Percentiles rank a stretch among this genome's conserved stretches.
phyloP scores from a whole-genome alignment of 768 basidiomycete species.

The Boletus rubescentipes region DNA sequence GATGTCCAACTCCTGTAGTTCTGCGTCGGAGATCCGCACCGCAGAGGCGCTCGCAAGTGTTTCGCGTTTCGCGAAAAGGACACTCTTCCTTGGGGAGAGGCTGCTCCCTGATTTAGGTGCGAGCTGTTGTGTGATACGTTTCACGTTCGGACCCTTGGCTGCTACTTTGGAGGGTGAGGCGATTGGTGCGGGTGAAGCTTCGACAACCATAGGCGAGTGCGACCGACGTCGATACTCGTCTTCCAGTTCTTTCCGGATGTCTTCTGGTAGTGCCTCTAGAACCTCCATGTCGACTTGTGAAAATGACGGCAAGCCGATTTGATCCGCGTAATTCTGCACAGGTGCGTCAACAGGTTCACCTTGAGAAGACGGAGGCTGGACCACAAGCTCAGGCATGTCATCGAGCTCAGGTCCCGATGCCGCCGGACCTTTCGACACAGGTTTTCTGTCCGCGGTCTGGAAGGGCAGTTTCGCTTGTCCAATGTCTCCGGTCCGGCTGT shows the following conservation, averaged over 20 bases:
- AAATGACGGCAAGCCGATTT: constrained; percentile 59
- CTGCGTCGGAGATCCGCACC: constrained; percentile 49
- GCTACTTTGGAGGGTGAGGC: constrained; percentile 12
- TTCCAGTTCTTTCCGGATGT: constrained; percentile 68
- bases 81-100: constrained; percentile 38
- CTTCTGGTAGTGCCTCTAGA: constrained; percentile 67
- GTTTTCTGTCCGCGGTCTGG: constrained; percentile 25
- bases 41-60: constrained; percentile 27
- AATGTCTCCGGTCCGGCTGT: constrained; percentile 33
- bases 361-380: constrained; percentile 37
- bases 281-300: constrained; percentile 75
- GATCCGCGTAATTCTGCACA: constrained; percentile 10
- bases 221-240: constrained; percentile 64
- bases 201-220: constrained; percentile 42
- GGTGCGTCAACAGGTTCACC: constrained; percentile 18
- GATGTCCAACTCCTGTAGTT: constrained; percentile 65
- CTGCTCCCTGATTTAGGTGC: constrained; percentile 51
- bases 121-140: constrained; percentile 62
- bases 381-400: constrained; percentile 19
- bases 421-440: background rate
- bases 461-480: constrained; percentile 70
- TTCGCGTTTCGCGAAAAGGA: constrained; percentile 38
- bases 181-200: constrained; percentile 1
- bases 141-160: constrained; percentile 44
- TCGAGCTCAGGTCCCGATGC: constrained; percentile 2